These are phyloP conservation scores for Musa beccarii DNA, from an alignment of 176 grass and related monocot genomes.

Conservation along the genomic window DNA sequence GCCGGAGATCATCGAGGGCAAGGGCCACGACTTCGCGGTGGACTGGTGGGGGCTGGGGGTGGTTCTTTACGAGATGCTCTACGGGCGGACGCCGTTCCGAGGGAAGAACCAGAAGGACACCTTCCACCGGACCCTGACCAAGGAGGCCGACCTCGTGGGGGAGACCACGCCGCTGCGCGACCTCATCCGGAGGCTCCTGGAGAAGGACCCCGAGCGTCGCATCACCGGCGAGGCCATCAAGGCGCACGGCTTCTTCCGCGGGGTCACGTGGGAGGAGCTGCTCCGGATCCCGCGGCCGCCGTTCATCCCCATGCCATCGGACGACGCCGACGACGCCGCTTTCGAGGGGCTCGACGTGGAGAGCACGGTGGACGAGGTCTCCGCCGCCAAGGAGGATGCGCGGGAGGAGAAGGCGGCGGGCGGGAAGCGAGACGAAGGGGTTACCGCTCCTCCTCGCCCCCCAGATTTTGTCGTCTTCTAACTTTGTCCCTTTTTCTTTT, in stretches of 20 bases:
- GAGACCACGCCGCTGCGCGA: conserved; percentile 67
- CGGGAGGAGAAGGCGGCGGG: conserved; percentile 4
- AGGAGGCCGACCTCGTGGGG: conserved; percentile 76
- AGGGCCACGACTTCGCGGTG: conserved; percentile 84
- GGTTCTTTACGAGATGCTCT: conserved; percentile 96
- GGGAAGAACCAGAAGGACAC: conserved; percentile 92
- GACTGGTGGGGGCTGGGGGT: conserved; percentile 94
- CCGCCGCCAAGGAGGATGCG: conserved; percentile 23
- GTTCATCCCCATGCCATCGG: conserved; percentile 36
- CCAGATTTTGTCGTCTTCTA: conserved; percentile 1
- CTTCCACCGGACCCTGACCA: conserved; percentile 78
- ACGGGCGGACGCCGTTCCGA: conserved; percentile 89
- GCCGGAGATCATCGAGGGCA: conserved; percentile 85
- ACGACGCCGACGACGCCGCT: background rate
- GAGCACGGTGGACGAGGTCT: conserved; percentile 65
- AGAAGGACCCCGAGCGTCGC: conserved; percentile 81
- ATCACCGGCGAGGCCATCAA: conserved; percentile 52
- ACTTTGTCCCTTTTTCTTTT: background rate
- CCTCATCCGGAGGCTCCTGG: conserved; percentile 68
- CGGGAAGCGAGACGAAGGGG: background rate
- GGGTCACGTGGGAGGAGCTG: conserved; percentile 68
- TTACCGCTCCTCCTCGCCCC: background rate
- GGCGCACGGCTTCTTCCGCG: conserved; percentile 71
- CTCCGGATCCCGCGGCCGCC: conserved; percentile 66
- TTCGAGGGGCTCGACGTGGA: conserved; percentile 57